Conservation (phyloP, 257 asterid genomes). For the Solanum sejunctum region DNA sequence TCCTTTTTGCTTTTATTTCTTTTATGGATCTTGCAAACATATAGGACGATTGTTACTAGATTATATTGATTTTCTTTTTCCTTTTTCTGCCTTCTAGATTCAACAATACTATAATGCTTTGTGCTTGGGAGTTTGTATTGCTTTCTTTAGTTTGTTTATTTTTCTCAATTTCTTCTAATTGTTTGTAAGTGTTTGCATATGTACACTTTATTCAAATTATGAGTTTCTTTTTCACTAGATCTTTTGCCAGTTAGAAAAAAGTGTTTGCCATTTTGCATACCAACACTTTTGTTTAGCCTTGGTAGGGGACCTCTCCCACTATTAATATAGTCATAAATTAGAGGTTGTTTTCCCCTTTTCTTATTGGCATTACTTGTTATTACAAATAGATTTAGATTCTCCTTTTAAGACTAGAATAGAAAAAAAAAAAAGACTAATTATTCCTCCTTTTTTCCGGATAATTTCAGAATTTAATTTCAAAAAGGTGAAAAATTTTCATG, state of each 20-base stretch:
- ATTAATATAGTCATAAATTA: background rate
- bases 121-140: constrained; percentile 36
- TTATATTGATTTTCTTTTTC: background rate
- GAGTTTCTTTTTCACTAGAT: background rate
- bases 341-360: background rate
- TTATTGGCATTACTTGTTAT: background rate
- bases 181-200: constrained; percentile 43
- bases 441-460: background rate
- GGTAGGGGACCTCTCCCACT: background rate
- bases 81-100: constrained; percentile 1
- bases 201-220: constrained; percentile 4
- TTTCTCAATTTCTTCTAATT: constrained; percentile 21
- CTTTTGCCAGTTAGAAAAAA: background rate
- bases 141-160: constrained; percentile 6
- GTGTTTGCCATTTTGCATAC: background rate
- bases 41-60: background rate
- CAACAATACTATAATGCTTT: constrained; percentile 12
- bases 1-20: background rate
- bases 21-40: background rate
- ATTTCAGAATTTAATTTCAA: too few relatives aligned
- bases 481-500: too few relatives aligned
- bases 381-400: background rate
- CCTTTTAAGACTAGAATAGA: background rate
- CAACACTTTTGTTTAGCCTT: background rate
- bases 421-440: background rate